Evolutionary conservation across 805 yeast species (phyloP).

Genomic region (Blastobotrys parvus): DNA sequence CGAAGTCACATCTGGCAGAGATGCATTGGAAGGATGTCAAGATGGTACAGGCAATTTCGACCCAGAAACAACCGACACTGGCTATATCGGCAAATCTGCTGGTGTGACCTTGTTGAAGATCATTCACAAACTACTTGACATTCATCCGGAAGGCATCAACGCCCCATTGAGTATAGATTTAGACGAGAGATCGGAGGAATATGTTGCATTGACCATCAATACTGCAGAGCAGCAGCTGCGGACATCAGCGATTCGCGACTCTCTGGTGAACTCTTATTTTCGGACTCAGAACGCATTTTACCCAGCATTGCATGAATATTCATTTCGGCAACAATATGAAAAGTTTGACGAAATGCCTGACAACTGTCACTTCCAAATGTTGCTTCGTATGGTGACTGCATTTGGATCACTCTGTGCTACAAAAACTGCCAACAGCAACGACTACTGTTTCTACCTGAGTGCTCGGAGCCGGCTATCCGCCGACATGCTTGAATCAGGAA

Average conservation of each 20-base stretch:
- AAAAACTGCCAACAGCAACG: constrained; percentile 39
- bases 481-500: constrained; percentile 49
- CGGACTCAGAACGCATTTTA: constrained; percentile 46
- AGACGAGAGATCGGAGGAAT: constrained; percentile 1
- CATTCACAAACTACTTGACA: constrained; percentile 2
- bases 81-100: constrained; percentile 20
- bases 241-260: constrained; percentile 15
- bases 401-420: constrained; percentile 50
- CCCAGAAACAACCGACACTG: constrained; percentile 36
- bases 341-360: constrained; percentile 33
- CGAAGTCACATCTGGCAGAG: constrained; percentile 35
- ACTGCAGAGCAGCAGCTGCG: constrained; percentile 22
- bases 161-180: constrained; percentile 1
- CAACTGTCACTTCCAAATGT: constrained; percentile 38
- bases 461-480: constrained; percentile 37
- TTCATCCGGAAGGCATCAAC: background rate
- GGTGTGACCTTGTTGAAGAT: constrained; percentile 4
- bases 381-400: constrained; percentile 47
- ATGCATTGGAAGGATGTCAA: constrained; percentile 42
- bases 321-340: constrained; percentile 36
- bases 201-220: background rate
- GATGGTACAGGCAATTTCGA: constrained; percentile 50
- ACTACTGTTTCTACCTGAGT: constrained; percentile 42
- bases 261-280: constrained; percentile 40
- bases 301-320: constrained; percentile 46